phyloP scores from a whole-genome alignment of 768 basidiomycete genomes.

The Mrakia gelida region DNA sequence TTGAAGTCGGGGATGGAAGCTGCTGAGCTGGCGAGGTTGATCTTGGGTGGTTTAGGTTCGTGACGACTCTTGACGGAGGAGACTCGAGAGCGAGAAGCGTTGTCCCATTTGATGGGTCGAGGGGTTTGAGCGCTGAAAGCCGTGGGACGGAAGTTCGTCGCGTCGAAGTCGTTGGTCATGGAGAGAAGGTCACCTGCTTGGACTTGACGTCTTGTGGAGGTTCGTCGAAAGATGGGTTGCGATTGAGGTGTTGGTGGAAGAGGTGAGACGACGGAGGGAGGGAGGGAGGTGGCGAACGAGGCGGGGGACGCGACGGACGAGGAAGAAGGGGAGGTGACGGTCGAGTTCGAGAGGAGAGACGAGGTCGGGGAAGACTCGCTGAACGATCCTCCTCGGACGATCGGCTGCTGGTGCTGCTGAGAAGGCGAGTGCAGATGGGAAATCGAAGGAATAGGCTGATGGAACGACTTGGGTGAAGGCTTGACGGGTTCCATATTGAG shows the following conservation, averaged over 20 bases:
- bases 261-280: neutral
- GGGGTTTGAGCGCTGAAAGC: conserved; percentile 37
- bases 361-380: neutral
- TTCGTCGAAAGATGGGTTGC: conserved; percentile 13
- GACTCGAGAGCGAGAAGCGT: conserved; percentile 26
- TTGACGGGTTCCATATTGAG: conserved; percentile 36
- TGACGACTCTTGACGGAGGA: conserved; percentile 54
- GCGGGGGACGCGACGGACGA: neutral
- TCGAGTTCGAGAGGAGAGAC: neutral
- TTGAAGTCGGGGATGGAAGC: conserved; percentile 61
- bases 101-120: conserved; percentile 41
- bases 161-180: conserved; percentile 43
- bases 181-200: conserved; percentile 48
- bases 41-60: conserved; percentile 66
- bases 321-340: neutral
- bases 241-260: conserved; percentile 17
- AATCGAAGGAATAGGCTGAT: conserved; percentile 5
- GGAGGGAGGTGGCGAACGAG: neutral
- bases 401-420: neutral
- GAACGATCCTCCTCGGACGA: neutral
- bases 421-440: neutral
- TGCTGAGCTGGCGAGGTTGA: neutral
- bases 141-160: conserved; percentile 41
- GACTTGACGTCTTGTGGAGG: conserved; percentile 38
- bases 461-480: conserved; percentile 5